phyloP scores from a whole-genome alignment of 176 grass and related monocot genomes.

The Sorghum bicolor region DNA sequence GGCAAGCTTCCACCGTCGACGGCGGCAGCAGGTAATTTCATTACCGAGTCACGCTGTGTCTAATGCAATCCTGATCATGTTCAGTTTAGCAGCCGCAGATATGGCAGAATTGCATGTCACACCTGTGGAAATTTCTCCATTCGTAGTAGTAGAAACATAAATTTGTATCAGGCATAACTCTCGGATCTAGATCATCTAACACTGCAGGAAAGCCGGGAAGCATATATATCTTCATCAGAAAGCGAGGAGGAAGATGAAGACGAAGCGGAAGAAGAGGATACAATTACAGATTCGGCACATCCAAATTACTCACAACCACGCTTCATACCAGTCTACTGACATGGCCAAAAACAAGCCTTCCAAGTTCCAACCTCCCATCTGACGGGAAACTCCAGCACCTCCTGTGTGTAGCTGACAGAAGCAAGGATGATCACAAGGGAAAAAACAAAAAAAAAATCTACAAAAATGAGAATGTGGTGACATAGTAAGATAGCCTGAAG shows the following conservation, averaged over 20 bases:
- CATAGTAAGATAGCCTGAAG: slow-evolving; percentile 34
- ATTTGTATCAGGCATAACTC: slow-evolving; percentile 38
- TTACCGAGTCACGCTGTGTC: background rate
- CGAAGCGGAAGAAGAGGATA: background rate
- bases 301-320: slow-evolving; percentile 4
- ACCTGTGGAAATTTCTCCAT: slow-evolving; percentile 16
- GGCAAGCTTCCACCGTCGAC: slow-evolving; percentile 57
- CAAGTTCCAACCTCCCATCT: background rate
- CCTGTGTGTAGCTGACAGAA: background rate
- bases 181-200: slow-evolving; percentile 49
- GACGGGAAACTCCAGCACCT: background rate
- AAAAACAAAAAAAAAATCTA: background rate
- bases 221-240: slow-evolving; percentile 19
- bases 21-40: slow-evolving; percentile 57
- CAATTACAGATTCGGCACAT: background rate
- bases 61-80: background rate
- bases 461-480: slow-evolving; percentile 5
- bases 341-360: slow-evolving; percentile 3
- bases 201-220: slow-evolving; percentile 40
- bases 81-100: background rate
- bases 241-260: slow-evolving; percentile 1
- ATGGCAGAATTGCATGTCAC: background rate
- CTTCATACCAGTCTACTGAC: slow-evolving; percentile 39
- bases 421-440: background rate
- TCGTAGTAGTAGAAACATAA: background rate